phyloP scores from a whole-genome alignment of 108 stramenopile species.

The Fistulifera pelliculosa region DNA sequence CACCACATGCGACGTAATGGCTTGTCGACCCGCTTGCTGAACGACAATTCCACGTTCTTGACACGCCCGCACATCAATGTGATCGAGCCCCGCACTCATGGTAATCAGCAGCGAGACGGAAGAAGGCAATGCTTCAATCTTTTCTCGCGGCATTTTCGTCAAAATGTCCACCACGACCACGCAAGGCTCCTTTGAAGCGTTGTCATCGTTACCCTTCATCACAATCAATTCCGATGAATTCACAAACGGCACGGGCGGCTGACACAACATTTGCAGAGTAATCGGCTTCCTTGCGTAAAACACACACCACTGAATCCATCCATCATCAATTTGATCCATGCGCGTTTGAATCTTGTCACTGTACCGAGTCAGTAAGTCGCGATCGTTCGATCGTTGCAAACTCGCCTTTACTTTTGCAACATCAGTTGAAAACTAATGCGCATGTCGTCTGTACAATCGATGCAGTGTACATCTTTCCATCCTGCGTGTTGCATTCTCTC shows the following conservation, averaged over 20 bases:
- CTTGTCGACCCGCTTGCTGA: constrained; percentile 35
- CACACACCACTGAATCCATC: constrained; percentile 52
- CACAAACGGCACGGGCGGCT: not conserved
- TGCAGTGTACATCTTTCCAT: constrained; percentile 38
- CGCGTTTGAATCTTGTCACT: constrained; percentile 26
- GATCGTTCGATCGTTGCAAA: constrained; percentile 14
- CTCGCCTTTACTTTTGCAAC: constrained; percentile 36
- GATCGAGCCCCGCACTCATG: constrained; percentile 51
- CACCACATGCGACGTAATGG: constrained; percentile 38
- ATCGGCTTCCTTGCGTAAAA: constrained; percentile 14
- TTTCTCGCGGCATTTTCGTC: constrained; percentile 3
- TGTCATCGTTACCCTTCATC: not conserved
- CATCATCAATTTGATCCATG: constrained; percentile 42
- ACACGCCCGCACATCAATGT: constrained; percentile 44
- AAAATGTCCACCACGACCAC: constrained; percentile 4
- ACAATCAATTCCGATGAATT: constrained; percentile 1
- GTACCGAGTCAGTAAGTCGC: constrained; percentile 26
- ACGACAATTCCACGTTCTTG: constrained; percentile 37
- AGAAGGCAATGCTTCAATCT: constrained; percentile 36
- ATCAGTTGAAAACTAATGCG: constrained; percentile 38
- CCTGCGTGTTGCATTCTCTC: constrained; percentile 20
- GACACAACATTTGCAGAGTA: not conserved
- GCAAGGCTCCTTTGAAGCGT: not conserved
- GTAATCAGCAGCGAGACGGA: constrained; percentile 37
- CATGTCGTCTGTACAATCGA: constrained; percentile 38